Base-by-base conservation (phyloP, 2,329 filamentous ascomycete genomes). In the Xylaria sp. region DNA sequence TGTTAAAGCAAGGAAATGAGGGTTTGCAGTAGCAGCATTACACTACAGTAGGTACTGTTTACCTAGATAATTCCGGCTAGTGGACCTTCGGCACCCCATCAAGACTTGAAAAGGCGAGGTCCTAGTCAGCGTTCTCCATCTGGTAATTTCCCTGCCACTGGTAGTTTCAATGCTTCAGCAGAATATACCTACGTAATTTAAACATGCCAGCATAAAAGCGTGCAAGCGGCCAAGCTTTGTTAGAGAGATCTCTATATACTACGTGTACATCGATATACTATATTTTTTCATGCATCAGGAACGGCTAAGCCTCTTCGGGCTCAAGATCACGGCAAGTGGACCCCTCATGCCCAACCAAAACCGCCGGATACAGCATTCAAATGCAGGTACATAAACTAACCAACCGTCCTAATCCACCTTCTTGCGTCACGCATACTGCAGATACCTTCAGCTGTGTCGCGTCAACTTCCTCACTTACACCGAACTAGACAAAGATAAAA, bases 301-400 rank as follows among this genome's bases (percentile, higher is more conserved):
- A 41, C 20, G 46, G 33, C 62, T 70, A 70, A 62, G 41, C 46
- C 25, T 55, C 23, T 68, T 62, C 58, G 31, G 67, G 52, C 33
- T 56, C 31, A 20, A 59, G 48, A 18, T 7, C 49, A 20, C 63
- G 57, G 67, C 33, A 64, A 69, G 57, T 67, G 69, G 69, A 48
- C 2, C 9, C 9, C 18, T 28, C 1, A 7, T 13, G n/a, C 25
- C 69, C 69, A 71, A 69, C 67, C 57, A 65, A 31, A 31, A 13
- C 15, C 3, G 1, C 33, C 12, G 36, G 46, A 52, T 20, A 48
- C 60, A 59, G 58, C 15, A 43, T 62, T 36, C 39, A 56, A 62
- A 71, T 70, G 69, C 69, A 71, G 69, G 69, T 71, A 71, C 69
- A 57, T 55, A 23, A n/a, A 39, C 41, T 31, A 51, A 28, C 39